These are phyloP conservation scores for Agaricus subrufescens DNA, from an alignment of 768 basidiomycete genomes.

Conservation along the genomic window DNA sequence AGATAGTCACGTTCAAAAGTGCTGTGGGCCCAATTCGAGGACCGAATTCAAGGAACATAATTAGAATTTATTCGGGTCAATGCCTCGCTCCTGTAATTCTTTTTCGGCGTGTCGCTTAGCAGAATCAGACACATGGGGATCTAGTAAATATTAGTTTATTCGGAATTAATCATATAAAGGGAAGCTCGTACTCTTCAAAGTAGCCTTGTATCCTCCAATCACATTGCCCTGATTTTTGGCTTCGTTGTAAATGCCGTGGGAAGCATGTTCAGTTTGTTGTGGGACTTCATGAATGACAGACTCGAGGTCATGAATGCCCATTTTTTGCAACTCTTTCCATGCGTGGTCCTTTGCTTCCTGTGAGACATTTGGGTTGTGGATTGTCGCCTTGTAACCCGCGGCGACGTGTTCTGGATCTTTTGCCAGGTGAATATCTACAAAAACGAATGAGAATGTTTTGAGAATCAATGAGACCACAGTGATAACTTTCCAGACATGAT, in stretches of 20 bases:
- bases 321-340: slow-evolving; percentile 28
- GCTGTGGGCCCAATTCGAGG: too few relatives aligned
- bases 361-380: slow-evolving; percentile 51
- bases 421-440: not conserved
- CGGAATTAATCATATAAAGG: not conserved
- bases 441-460: not conserved
- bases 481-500: too few relatives aligned
- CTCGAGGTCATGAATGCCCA: slow-evolving; percentile 10
- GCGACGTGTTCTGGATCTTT: slow-evolving; percentile 21
- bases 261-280: not conserved
- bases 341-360: slow-evolving; percentile 46
- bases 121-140: slow-evolving; percentile 16
- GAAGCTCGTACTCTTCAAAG: slow-evolving; percentile 17
- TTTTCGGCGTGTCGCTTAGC: slow-evolving; percentile 20
- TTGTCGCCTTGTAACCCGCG: slow-evolving; percentile 51
- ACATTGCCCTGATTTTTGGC: slow-evolving; percentile 9
- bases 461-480: too few relatives aligned
- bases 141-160: slow-evolving; percentile 2
- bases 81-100: slow-evolving; percentile 15
- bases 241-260: slow-evolving; percentile 8
- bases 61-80: not conserved
- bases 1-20: too few relatives aligned
- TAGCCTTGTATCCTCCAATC: slow-evolving; percentile 19
- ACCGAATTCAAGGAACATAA: too few relatives aligned
- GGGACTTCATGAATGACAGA: not conserved